These are phyloP conservation scores for Pichia cephalocereana DNA, from an alignment of 805 yeast species.

Conservation along the genomic window DNA sequence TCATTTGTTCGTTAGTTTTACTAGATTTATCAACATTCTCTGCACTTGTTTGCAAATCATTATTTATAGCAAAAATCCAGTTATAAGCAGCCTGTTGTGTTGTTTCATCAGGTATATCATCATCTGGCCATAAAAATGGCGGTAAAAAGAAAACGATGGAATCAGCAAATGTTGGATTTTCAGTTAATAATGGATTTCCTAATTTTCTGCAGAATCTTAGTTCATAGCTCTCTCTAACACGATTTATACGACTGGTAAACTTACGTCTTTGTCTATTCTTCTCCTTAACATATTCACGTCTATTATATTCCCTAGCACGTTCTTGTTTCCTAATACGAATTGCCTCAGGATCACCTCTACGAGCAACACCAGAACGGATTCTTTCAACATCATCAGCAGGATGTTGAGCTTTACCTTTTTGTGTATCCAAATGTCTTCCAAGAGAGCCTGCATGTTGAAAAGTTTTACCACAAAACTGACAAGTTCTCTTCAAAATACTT, in stretches of 20 bases:
- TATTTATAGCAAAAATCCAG: background rate
- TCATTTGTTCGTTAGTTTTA: background rate
- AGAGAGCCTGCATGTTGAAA: slow-evolving; percentile 52
- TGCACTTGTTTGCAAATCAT: background rate
- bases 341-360: slow-evolving; percentile 39
- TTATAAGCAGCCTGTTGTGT: background rate
- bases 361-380: slow-evolving; percentile 39
- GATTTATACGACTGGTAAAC: slow-evolving; percentile 31
- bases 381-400: slow-evolving; percentile 40
- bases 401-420: slow-evolving; percentile 44
- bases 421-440: slow-evolving; percentile 50
- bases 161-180: slow-evolving; percentile 41
- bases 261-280: slow-evolving; percentile 37
- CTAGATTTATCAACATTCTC: background rate
- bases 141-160: slow-evolving; percentile 38
- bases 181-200: slow-evolving; percentile 31
- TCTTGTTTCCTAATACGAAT: slow-evolving; percentile 31
- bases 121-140: slow-evolving; percentile 42
- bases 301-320: slow-evolving; percentile 35
- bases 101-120: slow-evolving; percentile 8
- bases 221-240: slow-evolving; percentile 31
- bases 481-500: background rate
- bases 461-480: slow-evolving; percentile 39
- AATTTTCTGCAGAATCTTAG: slow-evolving; percentile 28
- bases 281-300: slow-evolving; percentile 39